Evolutionary conservation across 2,329 filamentous ascomycete genomes (phyloP), one percentile per base, ranked within the genome.

Genomic region (Fusarium nurragi): DNA sequence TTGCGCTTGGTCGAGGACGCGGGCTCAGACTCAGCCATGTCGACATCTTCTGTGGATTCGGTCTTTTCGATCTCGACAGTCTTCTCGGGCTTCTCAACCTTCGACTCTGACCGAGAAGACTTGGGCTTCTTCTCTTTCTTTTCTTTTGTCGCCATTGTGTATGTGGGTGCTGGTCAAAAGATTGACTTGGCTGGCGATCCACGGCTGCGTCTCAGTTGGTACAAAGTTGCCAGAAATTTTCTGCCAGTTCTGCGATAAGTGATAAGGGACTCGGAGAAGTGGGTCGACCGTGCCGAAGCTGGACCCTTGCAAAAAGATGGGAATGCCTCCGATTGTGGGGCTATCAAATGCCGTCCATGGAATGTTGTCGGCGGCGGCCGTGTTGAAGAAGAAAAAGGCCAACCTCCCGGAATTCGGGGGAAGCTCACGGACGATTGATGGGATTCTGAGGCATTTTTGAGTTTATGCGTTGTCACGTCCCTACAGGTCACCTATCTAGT

Each of bases 1-100:
- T 94, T 95, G 77, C 91, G 90, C 81, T 96, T 90, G 54, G 67
- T 52, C 5, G 74, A 73, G 22, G 60, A 40, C 5, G 43, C 43
- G n/a, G 58, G 60, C 21, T 70, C 59, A 36, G 60, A 28, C 14
- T 60, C 54, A 34, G 54, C 32, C 45, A 65, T 65, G 22, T 67
- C 62, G 36, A 41, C 52, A 41, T 57, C 54, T 45, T 54, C 43
- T 52, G 62, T 50, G 12, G 57, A 30, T 47, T 64, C 59, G 32
- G 38, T 46, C 51, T 62, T 52, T 49, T 69, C 57, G 23, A 38
- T 26, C 40, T 70, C 40, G 44, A 40, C 21, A 8, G 26, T 10
- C 49, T 54, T 59, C 37, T 51, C 58, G 12, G 51, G 30, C 54
- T 62, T 60, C 23, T 62, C 60, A 22, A 51, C 44, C 57, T 67